A percentile compares a stretch with the other conserved stretches of the same genome.
Conservation (phyloP, 2,329 filamentous ascomycete species). For the Verticillium klebahnii region DNA sequence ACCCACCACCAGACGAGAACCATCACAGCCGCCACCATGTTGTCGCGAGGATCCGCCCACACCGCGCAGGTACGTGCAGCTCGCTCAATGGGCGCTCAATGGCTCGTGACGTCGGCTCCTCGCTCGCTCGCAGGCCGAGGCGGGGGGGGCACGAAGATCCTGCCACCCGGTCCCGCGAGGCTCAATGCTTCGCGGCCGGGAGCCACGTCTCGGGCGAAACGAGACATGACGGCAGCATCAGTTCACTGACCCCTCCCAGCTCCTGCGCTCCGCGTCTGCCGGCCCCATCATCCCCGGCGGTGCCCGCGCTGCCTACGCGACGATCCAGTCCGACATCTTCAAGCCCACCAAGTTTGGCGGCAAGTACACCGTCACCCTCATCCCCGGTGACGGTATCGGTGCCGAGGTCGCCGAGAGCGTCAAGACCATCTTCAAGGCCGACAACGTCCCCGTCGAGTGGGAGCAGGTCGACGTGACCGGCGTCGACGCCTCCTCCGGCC, state of each 20-base stretch:
- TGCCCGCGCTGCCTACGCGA: constrained; percentile 61
- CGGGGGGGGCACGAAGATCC: neutral
- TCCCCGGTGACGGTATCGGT: constrained; percentile 98
- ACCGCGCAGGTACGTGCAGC: constrained; percentile 50
- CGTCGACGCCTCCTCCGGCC: constrained; percentile 77
- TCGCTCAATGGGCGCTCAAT: constrained; percentile 6
- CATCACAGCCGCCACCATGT: constrained; percentile 36
- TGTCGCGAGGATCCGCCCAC: constrained; percentile 53
- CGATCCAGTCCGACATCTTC: constrained; percentile 91
- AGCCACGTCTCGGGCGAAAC: too few species aligned
- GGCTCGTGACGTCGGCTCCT: neutral
- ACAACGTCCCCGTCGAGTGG: constrained; percentile 98
- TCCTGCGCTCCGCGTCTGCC: constrained; percentile 44
- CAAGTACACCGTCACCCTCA: constrained; percentile 98
- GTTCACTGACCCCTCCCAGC: constrained; percentile 27
- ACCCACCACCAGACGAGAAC: neutral
- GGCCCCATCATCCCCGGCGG: constrained; percentile 31
- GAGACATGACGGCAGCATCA: neutral
- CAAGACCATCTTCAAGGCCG: constrained; percentile 99
- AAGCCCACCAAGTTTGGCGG: constrained; percentile 98
- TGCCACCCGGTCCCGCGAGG: neutral
- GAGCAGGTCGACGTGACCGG: constrained; percentile 96
- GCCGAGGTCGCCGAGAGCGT: constrained; percentile 97
- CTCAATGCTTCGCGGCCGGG: too few species aligned
- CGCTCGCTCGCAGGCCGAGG: constrained; percentile 1